Conservation (phyloP, 164 flowering plant species). For the Warburgia ugandensis region DNA sequence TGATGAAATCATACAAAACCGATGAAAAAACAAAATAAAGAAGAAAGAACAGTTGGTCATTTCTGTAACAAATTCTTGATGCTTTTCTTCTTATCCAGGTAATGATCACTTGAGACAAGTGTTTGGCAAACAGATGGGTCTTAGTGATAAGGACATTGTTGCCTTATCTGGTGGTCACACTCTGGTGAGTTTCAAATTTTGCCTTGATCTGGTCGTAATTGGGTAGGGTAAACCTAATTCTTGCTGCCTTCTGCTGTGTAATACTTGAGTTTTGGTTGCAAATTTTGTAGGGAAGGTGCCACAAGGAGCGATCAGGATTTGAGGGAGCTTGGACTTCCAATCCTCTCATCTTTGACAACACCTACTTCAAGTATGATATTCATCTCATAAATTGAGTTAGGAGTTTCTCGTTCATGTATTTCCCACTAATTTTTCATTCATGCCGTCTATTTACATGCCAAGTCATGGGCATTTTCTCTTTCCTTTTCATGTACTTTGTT, state of each 20-base stretch:
- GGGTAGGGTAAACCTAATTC: too few species aligned
- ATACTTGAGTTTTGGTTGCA: slow-evolving; percentile 2
- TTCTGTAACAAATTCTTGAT: too few species aligned
- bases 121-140: slow-evolving; percentile 42
- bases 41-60: too few species aligned
- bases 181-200: slow-evolving; percentile 21
- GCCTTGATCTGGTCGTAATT: too few species aligned
- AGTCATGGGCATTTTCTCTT: too few species aligned
- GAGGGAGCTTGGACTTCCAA: slow-evolving; percentile 59
- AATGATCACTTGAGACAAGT: slow-evolving; percentile 47
- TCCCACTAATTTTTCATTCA: not conserved
- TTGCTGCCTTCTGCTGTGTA: too few species aligned
- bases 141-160: slow-evolving; percentile 47
- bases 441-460: too few species aligned
- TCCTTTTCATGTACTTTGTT: too few species aligned
- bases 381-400: not conserved
- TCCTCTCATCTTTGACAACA: slow-evolving; percentile 51
- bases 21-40: too few species aligned
- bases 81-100: slow-evolving; percentile 39
- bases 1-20: too few species aligned
- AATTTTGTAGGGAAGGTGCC: slow-evolving; percentile 57
- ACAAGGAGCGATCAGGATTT: slow-evolving; percentile 57
- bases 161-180: slow-evolving; percentile 60
- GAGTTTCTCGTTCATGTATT: not conserved
- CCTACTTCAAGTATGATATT: slow-evolving; percentile 39